phyloP scores from a whole-genome alignment of 352 stramenopile genomes.

The Phytophthora pini region DNA sequence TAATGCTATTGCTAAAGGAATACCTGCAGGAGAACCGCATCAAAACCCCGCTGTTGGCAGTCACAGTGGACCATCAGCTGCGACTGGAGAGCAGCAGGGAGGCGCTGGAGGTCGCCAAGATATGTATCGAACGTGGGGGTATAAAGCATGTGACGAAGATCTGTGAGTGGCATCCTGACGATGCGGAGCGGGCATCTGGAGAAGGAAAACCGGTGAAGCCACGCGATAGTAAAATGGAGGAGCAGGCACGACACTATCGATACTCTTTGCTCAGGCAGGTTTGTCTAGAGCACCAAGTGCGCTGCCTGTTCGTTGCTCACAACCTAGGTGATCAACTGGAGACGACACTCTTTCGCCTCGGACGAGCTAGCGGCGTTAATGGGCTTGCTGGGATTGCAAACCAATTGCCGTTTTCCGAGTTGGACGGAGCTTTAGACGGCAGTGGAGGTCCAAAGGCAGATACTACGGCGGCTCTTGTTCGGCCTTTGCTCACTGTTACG shows the following conservation, averaged over 20 bases:
- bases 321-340: conserved; percentile 84
- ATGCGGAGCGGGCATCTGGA: conserved; percentile 10
- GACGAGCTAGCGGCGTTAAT: conserved; percentile 76
- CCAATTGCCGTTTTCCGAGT: conserved; percentile 35
- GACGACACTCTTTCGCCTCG: conserved; percentile 82
- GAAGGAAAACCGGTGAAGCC: conserved; percentile 33
- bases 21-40: conserved; percentile 57
- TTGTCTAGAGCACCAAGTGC: conserved; percentile 58
- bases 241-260: conserved; percentile 68
- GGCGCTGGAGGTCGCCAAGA: conserved; percentile 53
- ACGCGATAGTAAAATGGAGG: conserved; percentile 77
- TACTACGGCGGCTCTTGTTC: conserved; percentile 46
- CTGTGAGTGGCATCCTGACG: conserved; percentile 54
- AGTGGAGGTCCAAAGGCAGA: conserved; percentile 3
- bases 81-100: conserved; percentile 70
- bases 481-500: conserved; percentile 63
- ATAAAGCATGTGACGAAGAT: conserved; percentile 62
- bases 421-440: conserved; percentile 4
- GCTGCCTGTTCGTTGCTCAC: conserved; percentile 81
- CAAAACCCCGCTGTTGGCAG: conserved; percentile 69
- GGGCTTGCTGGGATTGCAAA: conserved; percentile 72
- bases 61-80: conserved; percentile 83
- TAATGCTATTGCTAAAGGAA: conserved; percentile 78
- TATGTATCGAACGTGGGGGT: conserved; percentile 48
- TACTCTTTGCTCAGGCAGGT: conserved; percentile 68